These are phyloP conservation scores for Cichorium intybus DNA, from an alignment of 140 eudicot genomes.

Conservation along the genomic window DNA sequence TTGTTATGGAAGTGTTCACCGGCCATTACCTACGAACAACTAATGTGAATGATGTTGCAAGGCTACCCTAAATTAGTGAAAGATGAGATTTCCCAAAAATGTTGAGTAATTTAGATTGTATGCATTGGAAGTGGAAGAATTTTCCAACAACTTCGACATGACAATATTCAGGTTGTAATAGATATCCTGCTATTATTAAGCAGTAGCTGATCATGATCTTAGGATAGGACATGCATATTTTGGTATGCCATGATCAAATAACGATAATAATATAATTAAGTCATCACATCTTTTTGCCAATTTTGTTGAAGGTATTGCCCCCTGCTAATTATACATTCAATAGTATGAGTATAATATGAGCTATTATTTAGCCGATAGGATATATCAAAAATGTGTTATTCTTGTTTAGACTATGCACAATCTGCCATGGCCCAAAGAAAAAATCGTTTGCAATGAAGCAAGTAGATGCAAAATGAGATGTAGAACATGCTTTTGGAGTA, in stretches of 20 bases:
- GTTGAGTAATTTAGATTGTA: neutral
- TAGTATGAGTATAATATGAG: neutral
- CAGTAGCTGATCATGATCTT: neutral
- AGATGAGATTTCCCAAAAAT: neutral
- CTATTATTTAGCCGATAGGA: neutral
- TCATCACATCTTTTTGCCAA: neutral
- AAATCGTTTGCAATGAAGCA: no score
- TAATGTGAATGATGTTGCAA: neutral
- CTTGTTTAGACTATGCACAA: no score
- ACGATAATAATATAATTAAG: neutral
- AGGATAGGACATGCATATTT: neutral
- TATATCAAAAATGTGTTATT: no score
- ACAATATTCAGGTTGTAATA: neutral
- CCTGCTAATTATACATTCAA: neutral
- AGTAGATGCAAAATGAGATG: no score
- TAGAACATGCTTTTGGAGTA: no score
- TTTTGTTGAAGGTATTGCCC: neutral
- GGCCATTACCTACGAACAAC: neutral
- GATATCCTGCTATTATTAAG: neutral
- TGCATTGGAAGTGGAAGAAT: conserved; percentile 1
- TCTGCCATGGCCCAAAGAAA: no score
- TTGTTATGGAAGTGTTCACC: neutral
- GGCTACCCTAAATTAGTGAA: neutral
- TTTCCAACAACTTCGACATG: neutral
- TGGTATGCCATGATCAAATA: neutral